Percentiles rank a stretch among this genome's conserved stretches.
Conservation (phyloP, 208 protist genomes). For the Leishmania mexicana region DNA sequence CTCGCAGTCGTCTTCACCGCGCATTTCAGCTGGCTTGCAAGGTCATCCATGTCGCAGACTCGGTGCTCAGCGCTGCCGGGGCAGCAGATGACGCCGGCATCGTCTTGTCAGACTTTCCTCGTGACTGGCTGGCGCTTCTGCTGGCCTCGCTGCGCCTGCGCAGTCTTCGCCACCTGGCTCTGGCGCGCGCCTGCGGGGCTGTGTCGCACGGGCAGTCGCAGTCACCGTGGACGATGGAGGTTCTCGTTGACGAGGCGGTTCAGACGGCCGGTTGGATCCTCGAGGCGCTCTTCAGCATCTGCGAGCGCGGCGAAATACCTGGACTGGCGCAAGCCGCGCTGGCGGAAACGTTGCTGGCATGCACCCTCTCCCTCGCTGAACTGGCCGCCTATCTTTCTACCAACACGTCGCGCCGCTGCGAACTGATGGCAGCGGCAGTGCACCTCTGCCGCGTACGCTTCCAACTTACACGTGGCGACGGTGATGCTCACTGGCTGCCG, state of each 20-base stretch:
- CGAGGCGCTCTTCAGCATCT: conserved; percentile 11
- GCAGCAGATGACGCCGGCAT: neutral
- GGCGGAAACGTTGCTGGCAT: conserved; percentile 21
- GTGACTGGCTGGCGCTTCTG: conserved; percentile 15
- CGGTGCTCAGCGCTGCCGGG: conserved; percentile 12
- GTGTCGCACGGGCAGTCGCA: neutral
- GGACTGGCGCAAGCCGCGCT: conserved; percentile 11
- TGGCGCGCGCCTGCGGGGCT: conserved; percentile 9
- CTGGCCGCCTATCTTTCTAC: conserved; percentile 24
- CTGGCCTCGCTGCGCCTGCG: conserved; percentile 31
- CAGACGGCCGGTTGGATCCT: conserved; percentile 16
- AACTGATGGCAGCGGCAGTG: conserved; percentile 24
- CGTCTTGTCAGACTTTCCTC: conserved; percentile 9
- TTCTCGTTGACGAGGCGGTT: conserved; percentile 8
- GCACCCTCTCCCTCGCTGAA: conserved; percentile 22
- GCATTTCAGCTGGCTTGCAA: conserved; percentile 8
- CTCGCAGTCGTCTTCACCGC: neutral
- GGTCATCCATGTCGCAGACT: conserved; percentile 21
- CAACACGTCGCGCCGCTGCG: conserved; percentile 18
- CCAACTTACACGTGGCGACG: neutral
- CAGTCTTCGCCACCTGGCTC: conserved; percentile 31
- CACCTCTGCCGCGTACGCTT: conserved; percentile 23
- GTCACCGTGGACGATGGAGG: neutral
- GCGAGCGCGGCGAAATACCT: conserved; percentile 2
- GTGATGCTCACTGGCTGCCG: conserved; percentile 16